A percentile compares a stretch with the other conserved stretches of the same genome.
These are phyloP conservation scores for Chrysoporthe deuterocubensis DNA, from an alignment of 2,329 filamentous ascomycete genomes.

Conservation along the genomic window DNA sequence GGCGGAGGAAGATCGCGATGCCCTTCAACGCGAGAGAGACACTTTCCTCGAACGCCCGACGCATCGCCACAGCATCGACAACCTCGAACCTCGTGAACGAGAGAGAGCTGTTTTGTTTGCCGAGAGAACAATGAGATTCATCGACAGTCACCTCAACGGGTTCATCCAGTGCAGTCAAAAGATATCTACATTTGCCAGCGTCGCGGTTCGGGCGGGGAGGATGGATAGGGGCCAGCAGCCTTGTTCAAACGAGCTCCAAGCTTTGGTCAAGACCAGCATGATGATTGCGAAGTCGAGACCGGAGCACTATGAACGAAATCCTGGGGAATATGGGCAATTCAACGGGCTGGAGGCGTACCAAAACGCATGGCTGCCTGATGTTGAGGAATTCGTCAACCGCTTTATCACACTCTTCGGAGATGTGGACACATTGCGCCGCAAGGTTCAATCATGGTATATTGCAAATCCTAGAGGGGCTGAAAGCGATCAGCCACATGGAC, in stretches of 20 bases:
- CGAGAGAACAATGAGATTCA: not conserved
- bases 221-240: not conserved
- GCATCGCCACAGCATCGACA: not conserved
- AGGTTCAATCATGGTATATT: not conserved
- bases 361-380: not conserved
- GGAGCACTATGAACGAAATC: not conserved
- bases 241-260: not conserved
- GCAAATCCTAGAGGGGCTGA: not conserved
- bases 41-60: not conserved
- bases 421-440: not conserved
- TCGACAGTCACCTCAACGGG: not conserved
- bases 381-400: not conserved
- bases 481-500: not conserved
- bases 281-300: not conserved
- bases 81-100: not conserved
- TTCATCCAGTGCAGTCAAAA: not conserved
- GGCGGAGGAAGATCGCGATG: not conserved
- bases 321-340: not conserved
- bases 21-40: not conserved
- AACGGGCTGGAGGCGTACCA: conserved; percentile 3
- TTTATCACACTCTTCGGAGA: not conserved
- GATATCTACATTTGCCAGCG: not conserved
- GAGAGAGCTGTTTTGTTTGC: not conserved
- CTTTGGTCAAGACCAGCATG: not conserved
- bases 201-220: not conserved